phyloP scores from a whole-genome alignment of 192 early-diverging fungal genomes.

The Podila epicladia region DNA sequence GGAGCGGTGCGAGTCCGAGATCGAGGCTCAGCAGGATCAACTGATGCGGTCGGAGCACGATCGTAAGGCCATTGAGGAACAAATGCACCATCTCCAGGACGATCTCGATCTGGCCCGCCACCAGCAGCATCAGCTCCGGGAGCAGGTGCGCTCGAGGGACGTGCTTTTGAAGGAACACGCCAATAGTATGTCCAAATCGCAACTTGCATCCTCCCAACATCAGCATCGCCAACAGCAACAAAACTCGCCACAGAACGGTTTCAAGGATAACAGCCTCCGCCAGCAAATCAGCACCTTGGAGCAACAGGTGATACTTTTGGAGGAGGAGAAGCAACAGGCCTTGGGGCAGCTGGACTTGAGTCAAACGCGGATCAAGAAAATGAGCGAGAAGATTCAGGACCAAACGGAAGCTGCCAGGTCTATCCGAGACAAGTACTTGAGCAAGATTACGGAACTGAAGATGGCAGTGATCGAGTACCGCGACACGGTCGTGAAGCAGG shows the following conservation, averaged over 20 bases:
- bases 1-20: slow-evolving; percentile 19
- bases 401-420: slow-evolving; percentile 29
- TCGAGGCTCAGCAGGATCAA: slow-evolving; percentile 32
- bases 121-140: slow-evolving; percentile 15
- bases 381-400: slow-evolving; percentile 29
- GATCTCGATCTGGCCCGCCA: slow-evolving; percentile 7
- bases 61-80: slow-evolving; percentile 12
- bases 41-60: slow-evolving; percentile 10
- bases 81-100: slow-evolving; percentile 6
- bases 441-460: slow-evolving; percentile 3
- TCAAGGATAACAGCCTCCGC: neutral
- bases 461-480: slow-evolving; percentile 9
- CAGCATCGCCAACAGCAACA: slow-evolving; percentile 1
- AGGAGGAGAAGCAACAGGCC: slow-evolving; percentile 19
- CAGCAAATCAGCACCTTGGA: slow-evolving; percentile 5
- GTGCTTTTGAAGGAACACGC: neutral
- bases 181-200: neutral
- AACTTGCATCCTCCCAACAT: slow-evolving; percentile 1
- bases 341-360: slow-evolving; percentile 1
- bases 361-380: slow-evolving; percentile 9
- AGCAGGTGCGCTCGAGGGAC: slow-evolving; percentile 13
- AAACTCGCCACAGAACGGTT: neutral
- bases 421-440: slow-evolving; percentile 22
- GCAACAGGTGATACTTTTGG: slow-evolving; percentile 3
- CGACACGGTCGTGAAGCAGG: slow-evolving; percentile 25